Evolutionary conservation across 164 flowering plant species (phyloP), one percentile per base, ranked within the genome.

Genomic region (Vitis rotundifolia): DNA sequence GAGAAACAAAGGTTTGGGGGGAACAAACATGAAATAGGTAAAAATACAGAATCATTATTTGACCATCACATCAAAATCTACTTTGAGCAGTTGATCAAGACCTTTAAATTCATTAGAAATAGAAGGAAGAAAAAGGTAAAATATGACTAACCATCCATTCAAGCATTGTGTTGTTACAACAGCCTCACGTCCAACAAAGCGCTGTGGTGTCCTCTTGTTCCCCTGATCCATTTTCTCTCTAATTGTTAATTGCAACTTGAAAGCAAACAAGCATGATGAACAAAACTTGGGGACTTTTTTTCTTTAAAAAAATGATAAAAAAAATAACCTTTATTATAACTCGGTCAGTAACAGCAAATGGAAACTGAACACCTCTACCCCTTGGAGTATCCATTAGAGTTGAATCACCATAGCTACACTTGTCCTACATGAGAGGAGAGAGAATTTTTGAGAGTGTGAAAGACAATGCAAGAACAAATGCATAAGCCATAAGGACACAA

Each of bases 181-280:
- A 63, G 98, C 98, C 80, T 94, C 95, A 7, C 97, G 93, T 68
- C 98, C 98, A 66, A 94, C 97, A 82, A 94, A 90, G 31, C 96
- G 91, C 57, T 74, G 87, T 11, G 98, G 98, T 16, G 97, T 92
- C 82, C 98, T 86, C 76, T 94, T 94, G 83, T 94, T 94, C 11
- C 98, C 98, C 98, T 94, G 85, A 61, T 61, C 16, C 53, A 71
- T 55, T 63, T 56, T 26, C 12, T 19, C 59, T 50, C 56, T 10
- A 26, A 55, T 31, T n/a, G 51, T 18, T 73, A 16, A 16, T 26
- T 68, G 29, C 29, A 11, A 16, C 13, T 59, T 60, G 16, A 48
- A 22, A 47, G 5, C 19, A 19, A 70, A 51, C 29, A 70, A 68
- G 16, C 59, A 48, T 58, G 66, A 22, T 52, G 60, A 56, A 48